Evolutionary conservation across 805 yeast species (phyloP), one percentile per base, ranked within the genome.

Genomic region (Pichia gijzeniarum): DNA sequence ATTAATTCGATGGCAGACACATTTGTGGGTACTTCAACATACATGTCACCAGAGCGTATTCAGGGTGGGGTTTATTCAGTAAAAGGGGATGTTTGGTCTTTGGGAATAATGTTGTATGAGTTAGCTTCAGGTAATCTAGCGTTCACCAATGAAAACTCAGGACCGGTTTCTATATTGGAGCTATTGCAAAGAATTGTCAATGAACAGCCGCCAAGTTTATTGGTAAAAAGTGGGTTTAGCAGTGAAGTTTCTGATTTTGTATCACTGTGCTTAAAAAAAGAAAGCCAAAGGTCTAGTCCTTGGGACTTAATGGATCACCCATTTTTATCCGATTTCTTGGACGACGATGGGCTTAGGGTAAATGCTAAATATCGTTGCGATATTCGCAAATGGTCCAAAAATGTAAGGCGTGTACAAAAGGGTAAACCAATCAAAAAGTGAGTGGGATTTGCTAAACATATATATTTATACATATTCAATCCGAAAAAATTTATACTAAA

Each of bases 31-130:
- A 93, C 99, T 0, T 88, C 96, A 1, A 88, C 95, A 0, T 93
- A 93, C 61, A 93, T 93, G 95, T 85, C 96, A 1, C 99, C 99
- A 0, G 99, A 93, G 58, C 74, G 99, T 51, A 91, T 93, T 45
- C 96, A 89, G 65, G 99, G 99, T 17, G 87, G 86, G 36, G 82
- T 82, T 9, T 93, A 93, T 65, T 85, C 95, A 8, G 82, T 90
- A n/a, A 89, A 90, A 54, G 91, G 95, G 33, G 99, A 93, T 62
- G 91, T 93, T 12, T 93, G 99, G 99, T 88, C 97, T 0, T 68
- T 90, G 53, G 99, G 99, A 1, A 69, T 93, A 38, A 85, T 90
- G 82, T 70, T 93, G 35, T 79, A 87, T 41, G 98, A 93, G 62
- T 69, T 93, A 43, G 91, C 96, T 1, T 78, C 85, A 3, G 98